Evolutionary conservation across 306 rosid genomes (phyloP).

Genomic region (Castanea mollissima): DNA sequence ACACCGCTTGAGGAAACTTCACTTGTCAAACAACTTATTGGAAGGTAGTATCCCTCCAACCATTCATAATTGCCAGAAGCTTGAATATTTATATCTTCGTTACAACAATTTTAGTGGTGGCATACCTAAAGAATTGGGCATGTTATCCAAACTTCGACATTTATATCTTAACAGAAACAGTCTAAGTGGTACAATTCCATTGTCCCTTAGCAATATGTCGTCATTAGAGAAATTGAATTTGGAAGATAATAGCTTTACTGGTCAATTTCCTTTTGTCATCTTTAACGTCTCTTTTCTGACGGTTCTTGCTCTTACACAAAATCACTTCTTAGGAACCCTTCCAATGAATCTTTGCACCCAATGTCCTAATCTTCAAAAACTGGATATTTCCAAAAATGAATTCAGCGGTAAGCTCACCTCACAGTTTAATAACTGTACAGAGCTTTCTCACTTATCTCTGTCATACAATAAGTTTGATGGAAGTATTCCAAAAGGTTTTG

Average conservation of each 20-base stretch:
- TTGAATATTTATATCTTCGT: no score
- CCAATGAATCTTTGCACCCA: neutral
- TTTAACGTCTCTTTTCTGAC: neutral
- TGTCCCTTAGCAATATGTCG: neutral
- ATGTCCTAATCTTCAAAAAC: neutral
- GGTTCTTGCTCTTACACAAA: fast-evolving
- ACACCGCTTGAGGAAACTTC: no score
- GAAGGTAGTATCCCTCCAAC: no score
- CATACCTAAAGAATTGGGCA: no score
- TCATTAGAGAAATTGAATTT: neutral
- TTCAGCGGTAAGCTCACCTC: neutral
- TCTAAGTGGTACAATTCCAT: neutral
- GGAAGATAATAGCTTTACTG: fast-evolving
- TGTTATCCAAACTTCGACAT: no score
- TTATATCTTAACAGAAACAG: fast-evolving
- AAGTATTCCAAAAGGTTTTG: neutral
- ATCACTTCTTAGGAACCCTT: neutral
- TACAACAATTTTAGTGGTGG: no score
- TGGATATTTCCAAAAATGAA: neutral
- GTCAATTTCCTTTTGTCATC: neutral
- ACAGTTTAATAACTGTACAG: neutral
- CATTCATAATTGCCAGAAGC: no score
- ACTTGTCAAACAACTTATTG: no score
- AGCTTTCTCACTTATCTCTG: fast-evolving
- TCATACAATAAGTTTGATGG: neutral